phyloP scores from a whole-genome alignment of 192 early-diverging fungal species.

The Linnemannia zychae region DNA sequence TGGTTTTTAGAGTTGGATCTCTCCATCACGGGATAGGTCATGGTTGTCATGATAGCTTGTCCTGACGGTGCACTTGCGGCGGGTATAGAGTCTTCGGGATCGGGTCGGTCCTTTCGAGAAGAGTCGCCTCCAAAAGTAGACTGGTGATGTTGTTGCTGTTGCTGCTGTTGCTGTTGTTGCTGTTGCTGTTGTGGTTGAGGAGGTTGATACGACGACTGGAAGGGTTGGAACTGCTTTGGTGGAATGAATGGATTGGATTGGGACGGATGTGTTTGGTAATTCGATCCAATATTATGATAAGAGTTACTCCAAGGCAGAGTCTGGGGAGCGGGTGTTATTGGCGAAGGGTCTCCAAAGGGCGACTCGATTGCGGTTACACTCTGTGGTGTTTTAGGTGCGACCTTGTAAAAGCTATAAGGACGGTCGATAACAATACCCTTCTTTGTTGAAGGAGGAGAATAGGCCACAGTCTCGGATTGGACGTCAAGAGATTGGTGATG shows the following conservation, averaged over 20 bases:
- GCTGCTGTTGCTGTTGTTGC: neutral
- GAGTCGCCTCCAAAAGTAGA: neutral
- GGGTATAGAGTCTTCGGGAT: conserved; percentile 32
- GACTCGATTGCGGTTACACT: conserved; percentile 39
- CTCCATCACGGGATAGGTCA: conserved; percentile 3
- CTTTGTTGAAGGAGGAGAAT: conserved; percentile 31
- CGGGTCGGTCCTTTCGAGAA: conserved; percentile 11
- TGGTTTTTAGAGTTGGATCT: conserved; percentile 22
- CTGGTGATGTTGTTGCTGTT: conserved; percentile 2
- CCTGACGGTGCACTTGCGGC: neutral
- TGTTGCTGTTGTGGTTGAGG: conserved; percentile 3
- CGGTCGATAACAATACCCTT: conserved; percentile 37
- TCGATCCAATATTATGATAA: neutral
- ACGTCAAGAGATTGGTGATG: neutral
- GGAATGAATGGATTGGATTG: conserved; percentile 39
- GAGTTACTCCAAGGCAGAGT: neutral
- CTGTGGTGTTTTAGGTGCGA: conserved; percentile 40
- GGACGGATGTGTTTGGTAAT: conserved; percentile 32
- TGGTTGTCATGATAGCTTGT: neutral
- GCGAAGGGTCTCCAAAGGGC: conserved; percentile 34
- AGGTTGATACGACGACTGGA: neutral
- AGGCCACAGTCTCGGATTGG: neutral
- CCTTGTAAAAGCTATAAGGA: conserved; percentile 49
- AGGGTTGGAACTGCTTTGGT: conserved; percentile 28
- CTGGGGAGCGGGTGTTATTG: neutral